Evolutionary conservation across 163 green algal species (phyloP).

Genomic region (Chlamydomonas reinhardtii): DNA sequence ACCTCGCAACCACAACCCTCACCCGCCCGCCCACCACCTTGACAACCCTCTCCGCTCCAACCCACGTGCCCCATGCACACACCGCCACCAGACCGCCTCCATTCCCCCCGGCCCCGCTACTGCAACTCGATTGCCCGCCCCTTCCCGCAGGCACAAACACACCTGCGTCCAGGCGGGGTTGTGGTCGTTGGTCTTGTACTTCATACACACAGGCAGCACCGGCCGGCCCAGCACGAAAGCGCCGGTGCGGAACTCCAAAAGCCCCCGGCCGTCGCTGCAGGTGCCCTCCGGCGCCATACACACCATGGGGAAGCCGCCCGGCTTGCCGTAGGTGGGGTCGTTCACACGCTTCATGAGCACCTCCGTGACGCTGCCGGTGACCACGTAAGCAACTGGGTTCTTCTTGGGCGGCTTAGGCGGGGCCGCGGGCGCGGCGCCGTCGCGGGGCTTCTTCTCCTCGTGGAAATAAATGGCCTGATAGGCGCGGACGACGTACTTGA

Average conservation of each 20-base stretch:
- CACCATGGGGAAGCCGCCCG: slow-evolving; percentile 62
- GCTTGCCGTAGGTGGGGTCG: slow-evolving; percentile 36
- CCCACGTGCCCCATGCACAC: no score
- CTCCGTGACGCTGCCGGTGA: slow-evolving; percentile 34
- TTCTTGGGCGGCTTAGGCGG: not conserved
- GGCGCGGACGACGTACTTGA: slow-evolving; percentile 31
- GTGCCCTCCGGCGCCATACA: slow-evolving; percentile 68
- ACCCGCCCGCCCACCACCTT: no score
- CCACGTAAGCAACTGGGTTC: slow-evolving; percentile 21
- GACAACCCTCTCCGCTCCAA: no score
- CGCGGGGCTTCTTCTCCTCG: slow-evolving; percentile 1
- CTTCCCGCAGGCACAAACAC: not conserved
- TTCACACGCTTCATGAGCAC: slow-evolving; percentile 26
- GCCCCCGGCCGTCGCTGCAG: slow-evolving; percentile 59
- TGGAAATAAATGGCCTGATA: slow-evolving; percentile 39
- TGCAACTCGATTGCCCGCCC: not conserved
- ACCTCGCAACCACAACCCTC: no score
- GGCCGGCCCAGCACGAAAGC: slow-evolving; percentile 64
- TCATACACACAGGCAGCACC: slow-evolving; percentile 62
- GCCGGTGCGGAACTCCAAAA: slow-evolving; percentile 64
- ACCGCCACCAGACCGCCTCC: not conserved
- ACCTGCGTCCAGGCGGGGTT: slow-evolving; percentile 44
- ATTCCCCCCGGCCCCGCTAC: not conserved
- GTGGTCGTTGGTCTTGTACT: slow-evolving; percentile 51
- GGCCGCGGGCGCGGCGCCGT: not conserved